Conservation (phyloP, 2,329 filamentous ascomycete genomes). For the Xylaria sp. region DNA sequence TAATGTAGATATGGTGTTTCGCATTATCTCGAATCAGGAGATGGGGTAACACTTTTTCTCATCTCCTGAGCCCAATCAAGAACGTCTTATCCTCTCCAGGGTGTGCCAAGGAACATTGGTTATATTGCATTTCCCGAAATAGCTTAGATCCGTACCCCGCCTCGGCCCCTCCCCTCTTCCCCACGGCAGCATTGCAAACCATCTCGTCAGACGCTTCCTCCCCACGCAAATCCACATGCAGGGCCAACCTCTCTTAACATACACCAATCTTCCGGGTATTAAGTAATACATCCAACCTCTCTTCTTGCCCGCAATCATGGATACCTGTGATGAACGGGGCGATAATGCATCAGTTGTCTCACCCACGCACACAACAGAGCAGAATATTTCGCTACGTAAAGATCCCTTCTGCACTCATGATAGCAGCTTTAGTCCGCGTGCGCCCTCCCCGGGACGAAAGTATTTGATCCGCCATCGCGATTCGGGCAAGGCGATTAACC, state of each 20-base stretch:
- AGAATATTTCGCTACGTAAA: background rate
- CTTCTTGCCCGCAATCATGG: background rate
- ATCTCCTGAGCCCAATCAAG: background rate
- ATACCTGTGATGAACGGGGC: background rate
- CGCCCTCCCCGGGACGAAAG: background rate
- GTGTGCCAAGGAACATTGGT: background rate
- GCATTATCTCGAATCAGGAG: too few relatives aligned
- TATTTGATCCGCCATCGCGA: slow-evolving; percentile 13
- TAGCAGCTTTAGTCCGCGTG: background rate
- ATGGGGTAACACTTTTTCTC: too few relatives aligned
- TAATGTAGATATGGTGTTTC: too few relatives aligned
- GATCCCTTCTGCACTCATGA: background rate
- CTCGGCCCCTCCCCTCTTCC: background rate
- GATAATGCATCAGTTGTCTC: slow-evolving; percentile 1
- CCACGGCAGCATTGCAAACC: background rate
- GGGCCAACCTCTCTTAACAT: background rate
- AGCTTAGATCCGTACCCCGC: background rate
- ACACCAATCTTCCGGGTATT: background rate
- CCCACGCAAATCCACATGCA: background rate
- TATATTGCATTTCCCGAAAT: background rate
- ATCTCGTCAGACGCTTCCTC: too few relatives aligned
- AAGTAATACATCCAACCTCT: background rate
- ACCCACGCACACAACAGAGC: slow-evolving; percentile 7
- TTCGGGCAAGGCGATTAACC: background rate
- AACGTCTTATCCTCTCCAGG: background rate